Evolutionary conservation across 1,284 basidiomycete species (phyloP).

Genomic region (Ceraceosorus guamensis): DNA sequence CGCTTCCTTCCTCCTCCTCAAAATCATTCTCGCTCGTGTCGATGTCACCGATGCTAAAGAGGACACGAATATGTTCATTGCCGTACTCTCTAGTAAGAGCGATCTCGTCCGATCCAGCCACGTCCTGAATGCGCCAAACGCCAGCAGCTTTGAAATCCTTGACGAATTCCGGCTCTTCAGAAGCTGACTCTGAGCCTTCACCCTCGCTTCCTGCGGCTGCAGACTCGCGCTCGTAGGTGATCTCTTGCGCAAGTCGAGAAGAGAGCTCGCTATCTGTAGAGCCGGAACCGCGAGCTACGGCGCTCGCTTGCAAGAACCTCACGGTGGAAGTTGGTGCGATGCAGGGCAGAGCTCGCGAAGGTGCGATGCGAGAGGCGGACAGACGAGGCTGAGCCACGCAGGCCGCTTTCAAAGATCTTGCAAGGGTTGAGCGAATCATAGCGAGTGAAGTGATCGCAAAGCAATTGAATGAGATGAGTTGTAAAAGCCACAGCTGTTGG

Average conservation of each 20-base stretch:
- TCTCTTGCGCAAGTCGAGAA: slow-evolving; percentile 71
- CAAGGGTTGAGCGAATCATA: too few species aligned
- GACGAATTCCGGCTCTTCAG: slow-evolving; percentile 65
- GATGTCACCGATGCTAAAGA: slow-evolving; percentile 43
- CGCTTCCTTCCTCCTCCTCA: slow-evolving; percentile 41
- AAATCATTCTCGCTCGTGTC: slow-evolving; percentile 50
- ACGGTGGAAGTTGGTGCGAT: too few species aligned
- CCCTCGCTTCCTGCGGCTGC: slow-evolving; percentile 14
- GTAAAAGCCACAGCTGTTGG: too few species aligned
- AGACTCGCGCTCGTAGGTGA: slow-evolving; percentile 71
- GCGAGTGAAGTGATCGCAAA: too few species aligned
- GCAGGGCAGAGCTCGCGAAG: too few species aligned
- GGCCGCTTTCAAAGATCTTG: too few species aligned
- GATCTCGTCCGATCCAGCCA: slow-evolving; percentile 72
- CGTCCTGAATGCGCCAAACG: slow-evolving; percentile 72
- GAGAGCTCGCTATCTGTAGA: slow-evolving; percentile 67
- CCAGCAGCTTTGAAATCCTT: slow-evolving; percentile 66
- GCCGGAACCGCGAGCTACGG: slow-evolving; percentile 26
- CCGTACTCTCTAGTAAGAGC: slow-evolving; percentile 74
- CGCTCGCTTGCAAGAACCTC: too few species aligned
- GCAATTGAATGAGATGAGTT: too few species aligned
- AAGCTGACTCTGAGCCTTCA: too few species aligned
- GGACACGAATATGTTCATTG: slow-evolving; percentile 60
- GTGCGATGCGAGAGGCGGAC: too few species aligned
- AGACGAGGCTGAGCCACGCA: too few species aligned